A percentile compares a stretch with the other conserved stretches of the same genome.
phyloP scores from a whole-genome alignment of 495 filamentous ascomycete genomes.

The Xylaria scruposa region DNA sequence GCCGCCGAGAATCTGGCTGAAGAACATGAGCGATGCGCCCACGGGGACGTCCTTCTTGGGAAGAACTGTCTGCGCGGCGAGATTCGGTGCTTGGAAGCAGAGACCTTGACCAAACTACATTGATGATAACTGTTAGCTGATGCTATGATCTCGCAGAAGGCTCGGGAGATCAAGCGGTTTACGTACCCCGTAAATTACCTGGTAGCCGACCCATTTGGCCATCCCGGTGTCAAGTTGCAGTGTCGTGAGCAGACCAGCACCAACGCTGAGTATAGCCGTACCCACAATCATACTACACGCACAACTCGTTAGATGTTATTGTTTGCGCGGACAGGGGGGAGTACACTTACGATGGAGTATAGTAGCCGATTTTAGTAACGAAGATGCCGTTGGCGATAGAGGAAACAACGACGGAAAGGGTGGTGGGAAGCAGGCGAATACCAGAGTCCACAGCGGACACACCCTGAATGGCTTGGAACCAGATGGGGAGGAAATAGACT shows the following conservation, averaged over 20 bases:
- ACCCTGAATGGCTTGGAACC: constrained; percentile 72
- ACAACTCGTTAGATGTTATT: constrained; percentile 21
- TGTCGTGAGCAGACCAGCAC: constrained; percentile 68
- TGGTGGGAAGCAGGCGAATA: constrained; percentile 56
- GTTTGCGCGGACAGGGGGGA: not conserved
- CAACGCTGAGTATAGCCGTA: constrained; percentile 61
- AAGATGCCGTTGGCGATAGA: constrained; percentile 52
- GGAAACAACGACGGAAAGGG: constrained; percentile 46
- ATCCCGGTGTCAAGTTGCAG: constrained; percentile 58
- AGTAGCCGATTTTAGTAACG: constrained; percentile 62
- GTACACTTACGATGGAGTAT: constrained; percentile 55
- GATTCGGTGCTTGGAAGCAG: constrained; percentile 43
- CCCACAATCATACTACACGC: constrained; percentile 51
- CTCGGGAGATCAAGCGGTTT: not conserved
- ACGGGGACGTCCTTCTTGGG: constrained; percentile 60
- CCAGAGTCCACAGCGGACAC: constrained; percentile 58
- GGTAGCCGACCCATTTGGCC: constrained; percentile 70
- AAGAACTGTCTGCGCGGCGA: constrained; percentile 59
- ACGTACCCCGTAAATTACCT: constrained; percentile 64
- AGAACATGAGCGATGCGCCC: constrained; percentile 67
- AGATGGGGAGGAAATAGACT: constrained; percentile 69
- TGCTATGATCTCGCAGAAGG: not conserved
- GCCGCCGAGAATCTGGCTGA: constrained; percentile 66
- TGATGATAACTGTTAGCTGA: constrained; percentile 3
- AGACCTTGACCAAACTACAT: constrained; percentile 49